Percentiles rank a stretch among this genome's conserved stretches.
Evolutionary conservation across 2,329 filamentous ascomycete genomes (phyloP).

Genomic region (Iodosphaeria phyllophila): DNA sequence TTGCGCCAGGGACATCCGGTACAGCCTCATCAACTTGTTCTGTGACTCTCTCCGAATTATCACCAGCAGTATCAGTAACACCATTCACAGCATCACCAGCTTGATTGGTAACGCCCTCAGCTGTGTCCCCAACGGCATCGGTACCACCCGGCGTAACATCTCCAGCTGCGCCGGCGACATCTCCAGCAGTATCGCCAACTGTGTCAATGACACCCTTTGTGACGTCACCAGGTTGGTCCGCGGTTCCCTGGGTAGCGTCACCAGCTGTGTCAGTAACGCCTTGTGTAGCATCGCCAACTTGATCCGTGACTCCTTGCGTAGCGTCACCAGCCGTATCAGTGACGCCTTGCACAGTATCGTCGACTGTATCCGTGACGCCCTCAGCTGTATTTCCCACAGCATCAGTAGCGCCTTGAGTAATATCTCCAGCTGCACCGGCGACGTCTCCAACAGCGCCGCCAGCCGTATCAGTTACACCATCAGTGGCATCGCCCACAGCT

Average conservation of each 20-base stretch:
- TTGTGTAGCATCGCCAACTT: conserved; percentile 7
- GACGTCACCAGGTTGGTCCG: conserved; percentile 4
- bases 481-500: conserved; percentile 4
- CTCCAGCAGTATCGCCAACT: conserved; percentile 7
- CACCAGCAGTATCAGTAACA: conserved; percentile 6
- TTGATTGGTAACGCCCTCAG: conserved; percentile 5
- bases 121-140: conserved; percentile 7
- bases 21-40: conserved; percentile 16
- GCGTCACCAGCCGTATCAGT: conserved; percentile 4
- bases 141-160: conserved; percentile 6
- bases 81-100: conserved; percentile 7
- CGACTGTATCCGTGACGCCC: conserved; percentile 3
- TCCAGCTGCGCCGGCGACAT: conserved; percentile 4
- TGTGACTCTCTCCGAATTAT: conserved; percentile 13
- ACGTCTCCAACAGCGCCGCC: conserved; percentile 6
- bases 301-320: conserved; percentile 3
- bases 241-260: conserved; percentile 3
- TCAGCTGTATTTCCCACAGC: conserved; percentile 3
- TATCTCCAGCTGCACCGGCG: conserved; percentile 4
- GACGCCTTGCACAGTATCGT: conserved; percentile 4
- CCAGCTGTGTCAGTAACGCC: conserved; percentile 7
- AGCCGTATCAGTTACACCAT: conserved; percentile 3
- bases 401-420: conserved; percentile 1
- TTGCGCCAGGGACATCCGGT: conserved; percentile 5
- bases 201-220: conserved; percentile 6